phyloP scores from a whole-genome alignment of 2,329 filamentous ascomycete genomes.

The Lasiodiplodia theobromae region DNA sequence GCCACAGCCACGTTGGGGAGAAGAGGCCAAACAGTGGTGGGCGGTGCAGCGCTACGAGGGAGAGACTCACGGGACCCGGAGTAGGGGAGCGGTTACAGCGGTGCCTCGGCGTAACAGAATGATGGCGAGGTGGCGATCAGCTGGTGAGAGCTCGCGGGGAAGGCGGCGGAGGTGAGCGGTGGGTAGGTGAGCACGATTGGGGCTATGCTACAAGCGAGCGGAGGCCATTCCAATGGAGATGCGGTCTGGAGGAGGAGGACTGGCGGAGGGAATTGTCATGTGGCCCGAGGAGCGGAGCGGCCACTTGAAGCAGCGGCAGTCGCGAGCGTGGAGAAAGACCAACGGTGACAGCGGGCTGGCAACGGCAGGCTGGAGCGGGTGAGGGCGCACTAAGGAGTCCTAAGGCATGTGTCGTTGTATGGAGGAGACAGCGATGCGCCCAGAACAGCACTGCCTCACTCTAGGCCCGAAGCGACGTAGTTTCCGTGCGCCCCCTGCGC shows the following conservation, averaged over 20 bases:
- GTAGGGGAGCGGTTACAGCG: constrained; percentile 9
- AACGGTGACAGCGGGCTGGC: neutral
- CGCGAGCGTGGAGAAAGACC: constrained; percentile 5
- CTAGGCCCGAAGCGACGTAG: constrained; percentile 17
- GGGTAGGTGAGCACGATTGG: constrained; percentile 25
- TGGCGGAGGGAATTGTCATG: constrained; percentile 1
- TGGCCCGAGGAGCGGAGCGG: constrained; percentile 6
- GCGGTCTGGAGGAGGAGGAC: constrained; percentile 10
- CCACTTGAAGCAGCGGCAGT: constrained; percentile 12
- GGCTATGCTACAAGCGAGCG: constrained; percentile 25
- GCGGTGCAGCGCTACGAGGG: constrained; percentile 13
- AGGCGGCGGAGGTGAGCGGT: constrained; percentile 15
- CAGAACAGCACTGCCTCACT: constrained; percentile 28
- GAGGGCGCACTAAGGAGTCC: constrained; percentile 27
- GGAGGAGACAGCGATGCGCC: constrained; percentile 26
- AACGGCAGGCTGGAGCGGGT: constrained; percentile 12
- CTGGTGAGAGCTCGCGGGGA: constrained; percentile 10
- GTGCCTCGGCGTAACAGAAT: constrained; percentile 13
- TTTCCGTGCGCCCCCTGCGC: constrained; percentile 25
- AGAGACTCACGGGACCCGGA: constrained; percentile 19
- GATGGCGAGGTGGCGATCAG: constrained; percentile 7
- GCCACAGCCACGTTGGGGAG: constrained; percentile 3
- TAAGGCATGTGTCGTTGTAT: constrained; percentile 27
- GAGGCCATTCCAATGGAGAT: constrained; percentile 24
- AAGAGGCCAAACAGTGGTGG: constrained; percentile 6